Percentiles rank a stretch among this genome's conserved stretches.
phyloP scores from a whole-genome alignment of 2,329 filamentous ascomycete species.

The Trichothecium roseum region DNA sequence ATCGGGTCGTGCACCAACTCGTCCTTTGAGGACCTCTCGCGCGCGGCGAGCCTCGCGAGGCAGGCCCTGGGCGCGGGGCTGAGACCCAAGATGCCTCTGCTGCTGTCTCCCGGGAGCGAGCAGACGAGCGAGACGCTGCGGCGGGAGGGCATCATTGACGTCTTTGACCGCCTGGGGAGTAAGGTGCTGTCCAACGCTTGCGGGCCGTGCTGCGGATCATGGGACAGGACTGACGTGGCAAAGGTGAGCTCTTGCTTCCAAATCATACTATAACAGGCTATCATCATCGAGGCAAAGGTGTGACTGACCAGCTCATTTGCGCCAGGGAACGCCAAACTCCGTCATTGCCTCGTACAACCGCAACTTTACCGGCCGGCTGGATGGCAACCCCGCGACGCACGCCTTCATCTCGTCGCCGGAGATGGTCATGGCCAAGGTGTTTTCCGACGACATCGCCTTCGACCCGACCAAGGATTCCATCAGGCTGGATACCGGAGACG shows the following conservation, averaged over 20 bases:
- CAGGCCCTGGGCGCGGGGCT: constrained; percentile 64
- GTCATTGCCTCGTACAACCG: constrained; percentile 76
- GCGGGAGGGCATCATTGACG: constrained; percentile 59
- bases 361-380: constrained; percentile 73
- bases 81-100: constrained; percentile 66
- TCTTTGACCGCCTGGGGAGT: constrained; percentile 65
- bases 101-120: constrained; percentile 65
- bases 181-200: constrained; percentile 67
- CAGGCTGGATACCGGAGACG: constrained; percentile 62
- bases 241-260: constrained; percentile 20
- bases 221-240: constrained; percentile 62
- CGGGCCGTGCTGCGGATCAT: constrained; percentile 59
- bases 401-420: constrained; percentile 69
- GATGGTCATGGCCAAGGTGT: constrained; percentile 61
- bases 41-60: constrained; percentile 61
- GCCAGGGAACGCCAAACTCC: constrained; percentile 38
- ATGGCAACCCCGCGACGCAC: constrained; percentile 69
- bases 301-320: no score
- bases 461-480: constrained; percentile 62
- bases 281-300: no score
- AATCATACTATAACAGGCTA: no score
- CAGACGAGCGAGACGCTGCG: constrained; percentile 64
- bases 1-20: constrained; percentile 2
- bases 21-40: constrained; percentile 1
- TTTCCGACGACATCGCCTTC: constrained; percentile 63